phyloP scores from a whole-genome alignment of 2,329 filamentous ascomycete genomes.

The Teratosphaeria nubilosa region DNA sequence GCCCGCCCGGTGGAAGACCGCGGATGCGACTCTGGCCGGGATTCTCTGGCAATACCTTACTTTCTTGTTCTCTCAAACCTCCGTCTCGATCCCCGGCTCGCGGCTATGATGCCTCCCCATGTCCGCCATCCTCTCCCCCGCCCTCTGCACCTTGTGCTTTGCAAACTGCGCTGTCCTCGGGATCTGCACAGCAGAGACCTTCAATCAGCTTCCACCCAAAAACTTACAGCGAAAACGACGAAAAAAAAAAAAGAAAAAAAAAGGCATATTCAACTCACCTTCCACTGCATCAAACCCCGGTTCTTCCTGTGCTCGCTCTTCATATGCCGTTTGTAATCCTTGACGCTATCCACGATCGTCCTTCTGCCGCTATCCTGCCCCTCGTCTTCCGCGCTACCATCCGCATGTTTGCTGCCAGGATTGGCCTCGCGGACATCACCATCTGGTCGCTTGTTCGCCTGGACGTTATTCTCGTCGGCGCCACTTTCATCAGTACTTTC shows the following conservation, averaged over 20 bases:
- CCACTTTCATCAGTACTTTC: slow-evolving; percentile 5
- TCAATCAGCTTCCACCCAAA: too few species aligned
- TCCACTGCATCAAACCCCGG: slow-evolving; percentile 66
- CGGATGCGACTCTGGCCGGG: too few species aligned
- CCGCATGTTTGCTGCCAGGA: neutral
- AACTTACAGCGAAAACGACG: too few species aligned
- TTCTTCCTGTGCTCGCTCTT: slow-evolving; percentile 56
- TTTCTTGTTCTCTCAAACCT: too few species aligned
- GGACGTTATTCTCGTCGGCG: neutral
- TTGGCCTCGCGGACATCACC: neutral
- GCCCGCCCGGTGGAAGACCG: too few species aligned
- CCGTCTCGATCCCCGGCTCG: slow-evolving; percentile 55
- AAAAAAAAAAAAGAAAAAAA: too few species aligned
- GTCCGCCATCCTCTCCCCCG: slow-evolving; percentile 33
- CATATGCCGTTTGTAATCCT: slow-evolving; percentile 51
- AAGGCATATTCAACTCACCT: too few species aligned
- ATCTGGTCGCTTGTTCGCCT: neutral
- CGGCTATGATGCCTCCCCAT: slow-evolving; percentile 53
- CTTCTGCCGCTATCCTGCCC: slow-evolving; percentile 12
- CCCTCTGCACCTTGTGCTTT: slow-evolving; percentile 47
- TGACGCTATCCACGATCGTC: slow-evolving; percentile 40
- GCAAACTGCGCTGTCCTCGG: slow-evolving; percentile 47
- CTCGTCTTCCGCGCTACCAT: neutral
- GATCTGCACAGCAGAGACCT: too few species aligned
- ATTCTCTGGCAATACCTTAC: too few species aligned